A percentile compares a stretch with the other conserved stretches of the same genome.
Evolutionary conservation across 23 red algal species (phyloP).

Genomic region (Gracilaria domingensis): DNA sequence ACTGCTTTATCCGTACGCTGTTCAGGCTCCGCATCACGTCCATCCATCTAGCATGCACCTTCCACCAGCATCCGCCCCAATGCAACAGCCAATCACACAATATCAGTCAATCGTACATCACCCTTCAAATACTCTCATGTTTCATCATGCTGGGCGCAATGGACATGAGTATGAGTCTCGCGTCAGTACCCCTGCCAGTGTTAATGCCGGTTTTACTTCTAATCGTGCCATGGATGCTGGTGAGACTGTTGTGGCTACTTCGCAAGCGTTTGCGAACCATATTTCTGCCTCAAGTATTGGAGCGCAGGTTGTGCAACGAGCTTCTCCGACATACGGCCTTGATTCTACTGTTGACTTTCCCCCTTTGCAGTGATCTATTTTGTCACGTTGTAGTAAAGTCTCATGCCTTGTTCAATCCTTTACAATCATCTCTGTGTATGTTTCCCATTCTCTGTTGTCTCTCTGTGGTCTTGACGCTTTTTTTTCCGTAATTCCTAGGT

Average conservation of each 20-base stretch:
- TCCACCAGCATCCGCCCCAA: constrained; percentile 9
- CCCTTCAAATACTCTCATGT: constrained; percentile 37
- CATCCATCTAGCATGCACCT: constrained; percentile 41
- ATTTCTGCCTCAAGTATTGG: constrained; percentile 9
- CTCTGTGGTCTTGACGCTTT: too few relatives aligned
- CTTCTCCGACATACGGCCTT: constrained; percentile 58
- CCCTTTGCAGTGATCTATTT: constrained; percentile 41
- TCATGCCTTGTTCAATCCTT: not conserved
- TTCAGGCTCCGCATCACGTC: constrained; percentile 16
- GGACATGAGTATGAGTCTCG: constrained; percentile 20
- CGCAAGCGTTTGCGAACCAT: constrained; percentile 9
- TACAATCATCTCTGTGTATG: not conserved
- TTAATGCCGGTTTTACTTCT: not conserved
- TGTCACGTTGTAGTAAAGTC: constrained; percentile 11
- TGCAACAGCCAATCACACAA: constrained; percentile 7
- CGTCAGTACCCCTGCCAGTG: not conserved
- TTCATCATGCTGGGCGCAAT: constrained; percentile 44
- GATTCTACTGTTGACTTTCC: constrained; percentile 75
- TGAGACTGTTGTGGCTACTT: not conserved
- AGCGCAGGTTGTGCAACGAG: constrained; percentile 1
- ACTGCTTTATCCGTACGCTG: constrained; percentile 55
- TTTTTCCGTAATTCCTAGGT: too few relatives aligned
- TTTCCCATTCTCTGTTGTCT: too few relatives aligned
- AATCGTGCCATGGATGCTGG: not conserved
- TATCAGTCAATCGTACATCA: constrained; percentile 44